A percentile compares a stretch with the other conserved stretches of the same genome.
Evolutionary conservation across 108 stramenopile species (phyloP).

Genomic region (Fistulifera pelliculosa): DNA sequence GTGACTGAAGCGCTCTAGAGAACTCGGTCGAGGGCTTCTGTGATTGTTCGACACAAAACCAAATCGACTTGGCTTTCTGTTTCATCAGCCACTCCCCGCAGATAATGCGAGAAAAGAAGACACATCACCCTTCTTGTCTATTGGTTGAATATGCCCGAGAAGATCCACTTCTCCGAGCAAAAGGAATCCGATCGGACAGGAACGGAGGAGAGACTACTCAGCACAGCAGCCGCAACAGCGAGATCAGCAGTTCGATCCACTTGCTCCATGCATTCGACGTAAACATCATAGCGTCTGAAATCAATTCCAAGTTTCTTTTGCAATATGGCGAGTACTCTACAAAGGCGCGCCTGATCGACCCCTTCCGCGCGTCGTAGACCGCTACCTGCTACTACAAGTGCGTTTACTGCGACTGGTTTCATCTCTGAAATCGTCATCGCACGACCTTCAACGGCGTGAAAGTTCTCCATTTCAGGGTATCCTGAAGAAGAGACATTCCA

Average conservation of each 20-base stretch:
- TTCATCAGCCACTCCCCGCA: no score
- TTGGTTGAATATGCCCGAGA: constrained; percentile 77
- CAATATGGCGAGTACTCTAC: constrained; percentile 72
- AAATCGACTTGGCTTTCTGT: no score
- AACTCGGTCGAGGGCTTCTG: no score
- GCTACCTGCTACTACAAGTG: background rate
- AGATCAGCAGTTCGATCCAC: constrained; percentile 69
- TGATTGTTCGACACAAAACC: no score
- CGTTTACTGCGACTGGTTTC: background rate
- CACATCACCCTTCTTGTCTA: constrained; percentile 10
- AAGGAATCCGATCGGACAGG: constrained; percentile 87
- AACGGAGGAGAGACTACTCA: constrained; percentile 67
- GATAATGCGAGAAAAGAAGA: no score
- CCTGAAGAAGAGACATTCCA: background rate
- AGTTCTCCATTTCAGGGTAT: background rate
- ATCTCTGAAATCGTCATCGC: constrained; percentile 6
- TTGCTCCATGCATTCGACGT: constrained; percentile 86
- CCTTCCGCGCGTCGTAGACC: no score
- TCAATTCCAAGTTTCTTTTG: constrained; percentile 81
- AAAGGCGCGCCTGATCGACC: constrained; percentile 1
- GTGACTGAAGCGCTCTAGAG: no score
- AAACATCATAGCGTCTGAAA: constrained; percentile 65
- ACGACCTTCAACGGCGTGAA: background rate
- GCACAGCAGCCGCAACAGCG: constrained; percentile 73
- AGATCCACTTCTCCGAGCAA: constrained; percentile 91